Evolutionary conservation across 2,329 filamentous ascomycete genomes (phyloP), one percentile per base, ranked within the genome.

Genomic region (Hypoxylon sp.): DNA sequence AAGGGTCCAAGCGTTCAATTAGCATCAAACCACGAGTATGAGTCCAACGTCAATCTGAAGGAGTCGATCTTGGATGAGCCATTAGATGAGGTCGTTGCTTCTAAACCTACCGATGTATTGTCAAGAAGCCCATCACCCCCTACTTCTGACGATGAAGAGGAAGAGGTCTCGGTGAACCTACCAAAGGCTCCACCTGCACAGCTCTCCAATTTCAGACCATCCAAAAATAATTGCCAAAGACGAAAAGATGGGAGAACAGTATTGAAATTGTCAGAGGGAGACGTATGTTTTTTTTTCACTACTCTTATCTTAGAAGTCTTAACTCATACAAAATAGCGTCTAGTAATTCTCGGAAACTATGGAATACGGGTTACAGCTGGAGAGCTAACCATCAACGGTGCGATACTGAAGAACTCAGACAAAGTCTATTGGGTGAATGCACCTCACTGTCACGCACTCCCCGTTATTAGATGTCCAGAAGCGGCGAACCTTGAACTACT

Each of bases 401-500:
- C 88, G 5, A 80, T 77, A 5, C 67, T 93, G 3, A 73, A 74
- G 7, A 67, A 78, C 1, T 74, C 77, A 0, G 71, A 77, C 17
- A 67, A 62, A 1, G 65, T 73, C 4, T 73, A 80, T 57, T 84
- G 81, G 75, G 76, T 90, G 11, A 83, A 82, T 67, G 86, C 88
- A 11, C 82, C 88, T 1, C 79, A 81, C 30, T 89, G 86, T 26
- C 83, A 90, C 64, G 84, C 89, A 1, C 69, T 93, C 1, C 88
- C 87, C 1, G 81, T 87, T 0, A 76, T 93, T 23, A 73, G 82
- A 35, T 83, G 78, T 31, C 63, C 71, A 0, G 75, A 81, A 34
- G 68, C 77, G 7, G 75, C 76, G 0, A 69, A 65, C 1, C 66
- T 89, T 1, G 80, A 88, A 51, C 69, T 91, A 16, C 72, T 78